phyloP scores from a whole-genome alignment of 768 basidiomycete species.

The Neoboletus brunneissimus region DNA sequence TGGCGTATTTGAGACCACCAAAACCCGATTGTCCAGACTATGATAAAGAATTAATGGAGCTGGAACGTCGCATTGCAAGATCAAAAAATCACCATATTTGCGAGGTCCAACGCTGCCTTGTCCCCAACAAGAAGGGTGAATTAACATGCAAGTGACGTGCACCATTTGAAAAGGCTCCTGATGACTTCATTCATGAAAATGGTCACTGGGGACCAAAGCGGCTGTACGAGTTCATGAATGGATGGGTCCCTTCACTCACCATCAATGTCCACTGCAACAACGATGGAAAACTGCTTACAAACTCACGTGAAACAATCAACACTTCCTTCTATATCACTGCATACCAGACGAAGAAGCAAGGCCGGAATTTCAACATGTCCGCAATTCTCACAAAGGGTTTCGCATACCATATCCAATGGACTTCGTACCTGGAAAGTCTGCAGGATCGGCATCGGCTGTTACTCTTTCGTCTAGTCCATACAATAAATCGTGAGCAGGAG shows the following conservation, averaged over 20 bases:
- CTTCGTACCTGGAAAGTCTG: background rate
- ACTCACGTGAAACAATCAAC: background rate
- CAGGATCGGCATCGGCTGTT: conserved; percentile 29
- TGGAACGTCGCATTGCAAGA: background rate
- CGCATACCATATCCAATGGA: conserved; percentile 29
- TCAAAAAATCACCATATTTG: background rate
- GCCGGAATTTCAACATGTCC: conserved; percentile 18
- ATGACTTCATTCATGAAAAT: background rate
- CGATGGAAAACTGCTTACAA: background rate
- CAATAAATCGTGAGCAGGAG: conserved; percentile 39
- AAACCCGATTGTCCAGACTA: no score
- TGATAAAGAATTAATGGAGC: no score
- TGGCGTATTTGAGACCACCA: no score
- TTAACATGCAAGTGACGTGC: background rate
- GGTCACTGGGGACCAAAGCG: background rate
- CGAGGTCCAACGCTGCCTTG: background rate
- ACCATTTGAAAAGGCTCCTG: background rate
- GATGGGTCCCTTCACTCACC: background rate
- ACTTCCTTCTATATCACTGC: conserved; percentile 29
- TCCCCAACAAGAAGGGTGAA: background rate
- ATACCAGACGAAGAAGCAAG: conserved; percentile 38
- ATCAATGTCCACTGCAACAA: background rate
- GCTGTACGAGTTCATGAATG: background rate
- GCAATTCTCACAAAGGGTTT: conserved; percentile 34
- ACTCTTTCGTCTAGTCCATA: conserved; percentile 32